Evolutionary conservation across 805 yeast genomes (phyloP).

Genomic region (Limtongia smithiae): DNA sequence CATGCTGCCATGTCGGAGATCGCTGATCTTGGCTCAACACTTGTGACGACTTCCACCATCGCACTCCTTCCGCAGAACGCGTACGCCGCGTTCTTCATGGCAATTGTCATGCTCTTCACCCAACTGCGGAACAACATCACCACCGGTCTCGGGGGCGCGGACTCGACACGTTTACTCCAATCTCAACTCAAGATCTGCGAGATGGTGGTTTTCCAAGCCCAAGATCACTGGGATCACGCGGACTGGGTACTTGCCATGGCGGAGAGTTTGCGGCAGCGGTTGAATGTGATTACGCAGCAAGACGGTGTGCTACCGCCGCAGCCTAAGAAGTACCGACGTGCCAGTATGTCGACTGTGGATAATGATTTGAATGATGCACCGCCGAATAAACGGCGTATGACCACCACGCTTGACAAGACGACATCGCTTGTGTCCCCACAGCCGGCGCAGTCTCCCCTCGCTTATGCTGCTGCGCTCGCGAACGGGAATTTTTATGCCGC

Average conservation of each 20-base stretch:
- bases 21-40: conserved; percentile 6
- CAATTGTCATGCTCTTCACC: conserved; percentile 17
- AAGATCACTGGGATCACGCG: conserved; percentile 28
- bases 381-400: no score
- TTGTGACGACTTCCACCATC: conserved; percentile 10
- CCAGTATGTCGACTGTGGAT: no score
- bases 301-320: no score
- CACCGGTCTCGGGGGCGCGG: not conserved
- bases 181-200: conserved; percentile 19
- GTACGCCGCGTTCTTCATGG: conserved; percentile 18
- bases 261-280: not conserved
- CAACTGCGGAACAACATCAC: not conserved
- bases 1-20: conserved; percentile 14
- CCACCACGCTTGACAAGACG: no score
- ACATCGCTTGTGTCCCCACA: no score
- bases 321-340: no score
- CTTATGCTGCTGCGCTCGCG: no score
- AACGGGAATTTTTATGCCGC: no score
- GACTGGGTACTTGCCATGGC: conserved; percentile 22
- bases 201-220: conserved; percentile 13
- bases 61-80: conserved; percentile 18
- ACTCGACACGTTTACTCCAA: not conserved
- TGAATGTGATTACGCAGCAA: no score
- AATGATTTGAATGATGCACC: no score
- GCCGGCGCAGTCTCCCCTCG: no score